These are phyloP conservation scores for Lasiodiplodia theobromae DNA, from an alignment of 2,329 filamentous ascomycete genomes.

Conservation along the genomic window DNA sequence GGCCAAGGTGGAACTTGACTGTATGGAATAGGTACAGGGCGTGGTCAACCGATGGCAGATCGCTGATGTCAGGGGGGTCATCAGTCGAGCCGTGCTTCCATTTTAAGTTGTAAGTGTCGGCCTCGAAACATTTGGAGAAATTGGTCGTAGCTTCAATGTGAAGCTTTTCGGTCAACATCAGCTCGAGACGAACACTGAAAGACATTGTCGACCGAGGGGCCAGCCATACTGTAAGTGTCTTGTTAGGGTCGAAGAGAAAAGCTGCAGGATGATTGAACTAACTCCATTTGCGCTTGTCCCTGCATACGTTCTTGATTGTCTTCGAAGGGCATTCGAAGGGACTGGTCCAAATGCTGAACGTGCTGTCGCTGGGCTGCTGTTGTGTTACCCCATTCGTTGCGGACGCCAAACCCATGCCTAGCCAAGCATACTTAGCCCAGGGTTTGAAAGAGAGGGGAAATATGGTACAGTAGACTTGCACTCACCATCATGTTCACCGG, in stretches of 20 bases:
- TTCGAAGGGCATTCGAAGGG: background rate
- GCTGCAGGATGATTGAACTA: background rate
- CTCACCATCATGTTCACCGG: conserved; percentile 1
- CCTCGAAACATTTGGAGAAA: background rate
- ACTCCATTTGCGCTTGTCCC: conserved; percentile 3
- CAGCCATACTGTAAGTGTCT: background rate
- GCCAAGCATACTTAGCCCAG: background rate
- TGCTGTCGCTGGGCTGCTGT: background rate
- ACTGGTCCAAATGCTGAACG: conserved; percentile 4
- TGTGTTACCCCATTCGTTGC: background rate
- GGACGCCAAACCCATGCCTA: background rate
- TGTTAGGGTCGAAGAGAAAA: background rate
- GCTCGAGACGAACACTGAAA: background rate
- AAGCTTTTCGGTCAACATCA: conserved; percentile 12
- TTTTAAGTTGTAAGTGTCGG: background rate
- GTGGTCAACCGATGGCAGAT: background rate
- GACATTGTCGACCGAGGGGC: background rate
- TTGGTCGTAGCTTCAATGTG: background rate
- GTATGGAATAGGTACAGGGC: conserved; percentile 6
- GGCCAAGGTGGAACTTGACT: conserved; percentile 2
- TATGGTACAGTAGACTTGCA: background rate
- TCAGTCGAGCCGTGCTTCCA: background rate
- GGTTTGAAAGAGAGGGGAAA: background rate
- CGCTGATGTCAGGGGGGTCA: background rate
- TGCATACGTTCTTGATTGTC: background rate